These are phyloP conservation scores for Plectosphaerella cucumerina DNA, from an alignment of 2,329 filamentous ascomycete genomes.

Conservation along the genomic window DNA sequence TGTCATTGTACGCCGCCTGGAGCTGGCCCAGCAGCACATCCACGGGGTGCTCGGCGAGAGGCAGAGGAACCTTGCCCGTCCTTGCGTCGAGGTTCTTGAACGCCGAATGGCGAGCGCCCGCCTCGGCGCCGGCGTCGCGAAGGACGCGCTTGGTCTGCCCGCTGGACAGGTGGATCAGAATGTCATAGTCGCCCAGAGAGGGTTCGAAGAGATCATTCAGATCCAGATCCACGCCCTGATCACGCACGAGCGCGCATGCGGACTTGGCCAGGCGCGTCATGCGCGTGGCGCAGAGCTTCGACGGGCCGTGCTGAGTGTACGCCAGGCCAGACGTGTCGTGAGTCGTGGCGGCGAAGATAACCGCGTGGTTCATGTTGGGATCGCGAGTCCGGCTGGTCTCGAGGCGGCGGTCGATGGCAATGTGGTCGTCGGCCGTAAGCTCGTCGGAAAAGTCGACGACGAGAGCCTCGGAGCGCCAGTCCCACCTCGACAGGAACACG, in stretches of 20 bases:
- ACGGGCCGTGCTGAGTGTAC: slow-evolving; percentile 69
- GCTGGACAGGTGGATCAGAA: slow-evolving; percentile 68
- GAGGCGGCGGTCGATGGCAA: slow-evolving; percentile 65
- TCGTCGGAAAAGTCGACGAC: slow-evolving; percentile 71
- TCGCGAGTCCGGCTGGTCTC: slow-evolving; percentile 85
- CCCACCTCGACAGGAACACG: slow-evolving; percentile 78
- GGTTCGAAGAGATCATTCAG: slow-evolving; percentile 65
- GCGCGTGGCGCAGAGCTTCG: slow-evolving; percentile 77
- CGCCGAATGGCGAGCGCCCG: slow-evolving; percentile 35
- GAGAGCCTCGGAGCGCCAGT: slow-evolving; percentile 82
- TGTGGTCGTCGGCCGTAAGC: slow-evolving; percentile 57
- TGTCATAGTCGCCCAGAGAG: slow-evolving; percentile 74
- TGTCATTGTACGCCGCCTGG: slow-evolving; percentile 59
- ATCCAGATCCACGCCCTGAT: slow-evolving; percentile 49
- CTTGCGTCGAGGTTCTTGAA: slow-evolving; percentile 79
- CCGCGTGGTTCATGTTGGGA: slow-evolving; percentile 78
- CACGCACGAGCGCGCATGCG: slow-evolving; percentile 58
- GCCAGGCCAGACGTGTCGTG: slow-evolving; percentile 73
- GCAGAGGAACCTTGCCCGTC: slow-evolving; percentile 36
- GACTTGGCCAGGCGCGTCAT: slow-evolving; percentile 80
- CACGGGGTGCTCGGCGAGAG: slow-evolving; percentile 57
- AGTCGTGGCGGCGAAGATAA: slow-evolving; percentile 77
- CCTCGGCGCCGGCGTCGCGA: slow-evolving; percentile 30
- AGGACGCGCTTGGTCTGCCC: slow-evolving; percentile 42
- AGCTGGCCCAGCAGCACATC: slow-evolving; percentile 65